Evolutionary conservation across 2,329 filamentous ascomycete genomes (phyloP).

Genomic region (Trichoderma arundinaceum): DNA sequence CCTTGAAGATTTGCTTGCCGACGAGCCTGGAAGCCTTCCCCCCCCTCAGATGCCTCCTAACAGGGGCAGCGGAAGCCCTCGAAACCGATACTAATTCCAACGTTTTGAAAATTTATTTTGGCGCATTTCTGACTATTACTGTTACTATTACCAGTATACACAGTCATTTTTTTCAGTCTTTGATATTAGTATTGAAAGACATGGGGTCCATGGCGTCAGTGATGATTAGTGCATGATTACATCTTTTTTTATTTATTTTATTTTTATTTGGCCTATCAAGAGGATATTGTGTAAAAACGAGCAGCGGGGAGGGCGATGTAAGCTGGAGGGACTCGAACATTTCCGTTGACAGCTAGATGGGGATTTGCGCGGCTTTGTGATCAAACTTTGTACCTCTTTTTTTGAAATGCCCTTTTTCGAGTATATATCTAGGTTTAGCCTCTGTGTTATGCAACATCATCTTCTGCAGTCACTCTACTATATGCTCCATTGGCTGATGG

Average conservation of each 20-base stretch:
- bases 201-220: slow-evolving; percentile 8
- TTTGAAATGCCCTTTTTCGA: background rate
- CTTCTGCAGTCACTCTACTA: background rate
- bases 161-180: background rate
- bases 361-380: slow-evolving; percentile 9
- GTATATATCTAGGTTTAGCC: slow-evolving; percentile 5
- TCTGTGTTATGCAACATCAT: background rate
- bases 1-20: slow-evolving; percentile 86
- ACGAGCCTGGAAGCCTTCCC: slow-evolving; percentile 63
- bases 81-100: slow-evolving; percentile 39
- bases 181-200: slow-evolving; percentile 5
- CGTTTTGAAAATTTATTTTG: background rate
- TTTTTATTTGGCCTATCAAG: background rate
- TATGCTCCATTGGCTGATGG: background rate
- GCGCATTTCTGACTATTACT: background rate
- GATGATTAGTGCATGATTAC: slow-evolving; percentile 20
- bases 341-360: background rate
- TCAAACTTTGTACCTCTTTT: background rate
- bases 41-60: slow-evolving; percentile 48
- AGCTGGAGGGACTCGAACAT: background rate
- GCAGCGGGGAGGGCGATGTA: background rate
- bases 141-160: slow-evolving; percentile 1
- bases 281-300: background rate
- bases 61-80: slow-evolving; percentile 35
- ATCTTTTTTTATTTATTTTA: background rate